A percentile compares a stretch with the other conserved stretches of the same genome.
These are phyloP conservation scores for Penicillium mononematosum DNA, from an alignment of 495 filamentous ascomycete species.

Conservation along the genomic window DNA sequence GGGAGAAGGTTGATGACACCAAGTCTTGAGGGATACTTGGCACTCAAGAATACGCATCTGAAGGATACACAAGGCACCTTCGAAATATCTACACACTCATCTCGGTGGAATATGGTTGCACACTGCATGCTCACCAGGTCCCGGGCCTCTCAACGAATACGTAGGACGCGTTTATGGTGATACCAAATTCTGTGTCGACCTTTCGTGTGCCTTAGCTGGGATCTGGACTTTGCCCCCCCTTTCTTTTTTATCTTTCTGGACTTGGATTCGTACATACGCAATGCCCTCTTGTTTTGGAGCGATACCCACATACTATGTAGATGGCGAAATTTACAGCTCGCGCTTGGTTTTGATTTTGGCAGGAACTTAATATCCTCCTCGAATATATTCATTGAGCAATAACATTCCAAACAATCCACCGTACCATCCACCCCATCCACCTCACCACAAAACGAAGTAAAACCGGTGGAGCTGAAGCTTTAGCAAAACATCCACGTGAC, in stretches of 20 bases:
- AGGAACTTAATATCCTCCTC: not conserved
- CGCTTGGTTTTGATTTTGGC: not conserved
- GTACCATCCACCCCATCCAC: not conserved
- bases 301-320: conserved; percentile 15
- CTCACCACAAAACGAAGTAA: not conserved
- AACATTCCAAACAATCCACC: not conserved
- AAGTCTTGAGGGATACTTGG: conserved; percentile 6
- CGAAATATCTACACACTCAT: not conserved
- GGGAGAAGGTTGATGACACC: conserved; percentile 53
- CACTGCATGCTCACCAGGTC: not conserved
- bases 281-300: conserved; percentile 1
- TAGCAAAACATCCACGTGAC: conserved; percentile 18
- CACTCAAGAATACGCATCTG: not conserved
- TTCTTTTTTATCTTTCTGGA: not conserved
- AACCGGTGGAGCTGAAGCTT: not conserved
- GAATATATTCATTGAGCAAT: not conserved
- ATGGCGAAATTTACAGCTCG: conserved; percentile 6
- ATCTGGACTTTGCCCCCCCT: not conserved
- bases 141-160: not conserved
- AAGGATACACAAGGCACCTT: not conserved
- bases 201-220: not conserved
- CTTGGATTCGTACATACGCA: not conserved
- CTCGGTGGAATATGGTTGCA: conserved; percentile 1
- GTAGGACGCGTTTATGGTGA: not conserved
- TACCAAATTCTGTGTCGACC: not conserved